These are phyloP conservation scores for Akebia trifoliata DNA, from an alignment of 164 flowering plant species.

Conservation along the genomic window DNA sequence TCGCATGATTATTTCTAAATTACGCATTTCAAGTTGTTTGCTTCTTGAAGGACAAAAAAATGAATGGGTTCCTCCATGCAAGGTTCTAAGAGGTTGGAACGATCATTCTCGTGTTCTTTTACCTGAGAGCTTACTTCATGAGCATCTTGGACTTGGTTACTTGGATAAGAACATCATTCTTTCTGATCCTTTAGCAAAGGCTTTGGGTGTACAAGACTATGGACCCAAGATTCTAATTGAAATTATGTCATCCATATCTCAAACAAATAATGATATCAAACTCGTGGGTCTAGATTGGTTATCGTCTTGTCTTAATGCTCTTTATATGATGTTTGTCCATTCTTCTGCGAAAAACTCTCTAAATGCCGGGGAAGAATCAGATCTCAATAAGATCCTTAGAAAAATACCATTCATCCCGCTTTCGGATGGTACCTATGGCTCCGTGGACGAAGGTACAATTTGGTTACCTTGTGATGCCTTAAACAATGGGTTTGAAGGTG, in stretches of 20 bases:
- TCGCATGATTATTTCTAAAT: conserved; percentile 66
- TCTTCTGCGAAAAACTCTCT: conserved; percentile 25
- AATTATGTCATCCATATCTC: conserved; percentile 49
- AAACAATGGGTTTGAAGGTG: conserved; percentile 34
- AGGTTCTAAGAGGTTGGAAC: conserved; percentile 77
- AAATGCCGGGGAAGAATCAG: conserved; percentile 26
- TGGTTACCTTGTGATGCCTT: conserved; percentile 68
- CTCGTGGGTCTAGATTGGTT: conserved; percentile 74
- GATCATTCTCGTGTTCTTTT: conserved; percentile 52
- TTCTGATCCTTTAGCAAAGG: conserved; percentile 66
- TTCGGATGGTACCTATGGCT: conserved; percentile 74
- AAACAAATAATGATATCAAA: conserved; percentile 36
- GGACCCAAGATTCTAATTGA: conserved; percentile 65
- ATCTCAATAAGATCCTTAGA: conserved; percentile 35
- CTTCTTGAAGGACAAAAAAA: conserved; percentile 58
- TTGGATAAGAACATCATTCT: conserved; percentile 58
- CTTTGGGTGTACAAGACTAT: conserved; percentile 73
- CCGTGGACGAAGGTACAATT: conserved; percentile 61
- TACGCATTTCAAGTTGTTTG: conserved; percentile 73
- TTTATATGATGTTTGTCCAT: conserved; percentile 40
- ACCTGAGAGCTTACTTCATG: conserved; percentile 54
- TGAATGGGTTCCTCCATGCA: conserved; percentile 89
- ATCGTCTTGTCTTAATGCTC: conserved; percentile 51
- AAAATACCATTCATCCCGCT: conserved; percentile 80
- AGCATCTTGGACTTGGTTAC: conserved; percentile 82